phyloP scores from a whole-genome alignment of 306 rosid species.

The Elaeagnus macrophylla region DNA sequence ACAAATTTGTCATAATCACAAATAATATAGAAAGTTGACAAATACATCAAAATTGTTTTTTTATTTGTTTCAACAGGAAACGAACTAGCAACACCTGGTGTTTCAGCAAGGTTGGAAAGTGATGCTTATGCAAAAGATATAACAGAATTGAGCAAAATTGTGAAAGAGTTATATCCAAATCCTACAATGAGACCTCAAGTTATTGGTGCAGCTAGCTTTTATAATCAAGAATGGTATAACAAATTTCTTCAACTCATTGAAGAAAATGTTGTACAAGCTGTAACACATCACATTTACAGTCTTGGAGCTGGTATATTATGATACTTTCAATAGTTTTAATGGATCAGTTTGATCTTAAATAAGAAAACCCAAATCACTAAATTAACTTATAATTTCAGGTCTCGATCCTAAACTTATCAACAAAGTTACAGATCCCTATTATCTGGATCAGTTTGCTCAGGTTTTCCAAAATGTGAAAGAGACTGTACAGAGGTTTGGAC shows the following conservation, averaged over 20 bases:
- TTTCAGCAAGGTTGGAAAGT: conserved; percentile 35
- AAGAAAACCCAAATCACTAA: neutral
- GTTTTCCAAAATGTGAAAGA: conserved; percentile 27
- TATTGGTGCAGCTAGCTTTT: conserved; percentile 60
- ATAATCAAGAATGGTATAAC: conserved; percentile 41
- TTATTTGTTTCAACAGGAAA: conserved; percentile 27
- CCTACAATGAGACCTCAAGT: conserved; percentile 40
- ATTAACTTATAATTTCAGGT: conserved; percentile 24
- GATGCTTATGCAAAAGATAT: conserved; percentile 50
- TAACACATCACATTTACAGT: conserved; percentile 63
- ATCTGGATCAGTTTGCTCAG: conserved; percentile 30
- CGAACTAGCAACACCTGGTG: conserved; percentile 44
- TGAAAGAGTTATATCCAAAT: conserved; percentile 29
- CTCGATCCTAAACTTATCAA: conserved; percentile 36
- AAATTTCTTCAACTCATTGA: conserved; percentile 35
- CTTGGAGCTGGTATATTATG: conserved; percentile 52
- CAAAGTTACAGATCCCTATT: conserved; percentile 47
- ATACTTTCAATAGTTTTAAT: neutral
- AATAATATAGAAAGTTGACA: no score
- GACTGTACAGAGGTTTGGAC: conserved; percentile 19
- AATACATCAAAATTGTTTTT: no score
- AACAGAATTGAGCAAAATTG: conserved; percentile 21
- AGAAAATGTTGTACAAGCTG: conserved; percentile 40
- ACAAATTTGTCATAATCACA: neutral
- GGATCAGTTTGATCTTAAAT: neutral